phyloP scores from a whole-genome alignment of 257 asterid species.

The Petunia secreta region DNA sequence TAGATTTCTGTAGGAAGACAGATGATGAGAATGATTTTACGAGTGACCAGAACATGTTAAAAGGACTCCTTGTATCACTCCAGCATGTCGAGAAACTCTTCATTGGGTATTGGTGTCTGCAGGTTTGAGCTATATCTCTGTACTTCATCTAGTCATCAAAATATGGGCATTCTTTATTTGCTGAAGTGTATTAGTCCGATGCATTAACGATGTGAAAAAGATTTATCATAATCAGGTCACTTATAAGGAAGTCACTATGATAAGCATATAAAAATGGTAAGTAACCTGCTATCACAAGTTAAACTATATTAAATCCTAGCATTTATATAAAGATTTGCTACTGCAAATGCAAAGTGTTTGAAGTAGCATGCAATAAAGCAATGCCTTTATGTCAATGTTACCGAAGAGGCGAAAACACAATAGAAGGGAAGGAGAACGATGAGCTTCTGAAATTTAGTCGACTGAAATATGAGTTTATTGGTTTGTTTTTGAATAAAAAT shows the following conservation, averaged over 20 bases:
- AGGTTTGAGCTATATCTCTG: conserved; percentile 11
- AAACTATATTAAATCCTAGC: background rate
- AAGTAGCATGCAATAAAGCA: too few relatives aligned
- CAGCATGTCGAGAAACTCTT: conserved; percentile 8
- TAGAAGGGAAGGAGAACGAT: too few relatives aligned
- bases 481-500: too few relatives aligned
- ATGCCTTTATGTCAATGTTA: too few relatives aligned
- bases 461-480: too few relatives aligned
- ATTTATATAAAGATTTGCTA: too few relatives aligned
- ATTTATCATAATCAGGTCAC: background rate
- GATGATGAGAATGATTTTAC: background rate
- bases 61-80: conserved; percentile 7
- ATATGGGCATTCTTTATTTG: background rate
- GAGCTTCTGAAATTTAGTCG: too few relatives aligned
- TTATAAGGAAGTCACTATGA: background rate
- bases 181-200: background rate
- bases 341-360: too few relatives aligned
- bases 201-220: background rate
- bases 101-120: conserved; percentile 15
- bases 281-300: background rate
- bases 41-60: background rate
- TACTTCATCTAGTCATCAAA: background rate
- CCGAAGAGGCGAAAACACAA: too few relatives aligned
- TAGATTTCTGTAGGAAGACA: conserved; percentile 15
- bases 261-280: conserved; percentile 6